Evolutionary conservation across 2,329 filamentous ascomycete species (phyloP), one percentile per base, ranked within the genome.

Genomic region (Byssoonygena ceratinophila): DNA sequence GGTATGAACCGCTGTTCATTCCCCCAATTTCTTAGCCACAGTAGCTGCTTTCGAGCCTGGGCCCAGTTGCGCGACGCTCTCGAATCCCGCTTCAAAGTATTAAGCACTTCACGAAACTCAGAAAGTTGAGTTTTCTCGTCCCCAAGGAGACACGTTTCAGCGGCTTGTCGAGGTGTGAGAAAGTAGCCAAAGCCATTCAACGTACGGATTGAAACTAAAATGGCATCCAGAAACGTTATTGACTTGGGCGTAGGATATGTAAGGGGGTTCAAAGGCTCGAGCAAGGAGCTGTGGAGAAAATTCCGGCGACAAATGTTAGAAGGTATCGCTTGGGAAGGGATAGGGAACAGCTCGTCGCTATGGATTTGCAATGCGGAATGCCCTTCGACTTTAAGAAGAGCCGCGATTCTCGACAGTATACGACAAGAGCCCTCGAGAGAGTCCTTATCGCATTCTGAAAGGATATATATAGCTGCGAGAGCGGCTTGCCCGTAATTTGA

Each of bases 11-110:
- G 41, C 20, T 60, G 57, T 43, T 68, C 63, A 34, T 69, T 67
- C 22, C 74, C 75, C 81, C 81, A 83, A 57, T 75, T 73, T 67
- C 76, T 78, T 5, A 83, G 70, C 80, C 80, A 83, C 6, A 81
- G 65, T 11, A 84, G 58, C 57, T 75, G 74, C 6, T 68, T 63
- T 46, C 79, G 71, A 18, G 74, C 70, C 7, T 61, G 62, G 32
- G 58, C 61, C 78, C 78, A 81, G 51, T 73, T 66, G 27, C 72
- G 66, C 11, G 71, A 70, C 51, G 74, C 68, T 40, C 65, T 70
- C 46, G 71, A 69, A 22, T 73, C 64, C 8, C 66, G 68, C 11
- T 66, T 58, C 22, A 77, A 66, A 1, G 68, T 67, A 44, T 75
- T 71, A 5, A 83, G 62, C n/a, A 80, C 69, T 50, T 68, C 76